Evolutionary conservation across 495 filamentous ascomycete species (phyloP), one percentile per base, ranked within the genome.

Genomic region (Xylaria palmicola): DNA sequence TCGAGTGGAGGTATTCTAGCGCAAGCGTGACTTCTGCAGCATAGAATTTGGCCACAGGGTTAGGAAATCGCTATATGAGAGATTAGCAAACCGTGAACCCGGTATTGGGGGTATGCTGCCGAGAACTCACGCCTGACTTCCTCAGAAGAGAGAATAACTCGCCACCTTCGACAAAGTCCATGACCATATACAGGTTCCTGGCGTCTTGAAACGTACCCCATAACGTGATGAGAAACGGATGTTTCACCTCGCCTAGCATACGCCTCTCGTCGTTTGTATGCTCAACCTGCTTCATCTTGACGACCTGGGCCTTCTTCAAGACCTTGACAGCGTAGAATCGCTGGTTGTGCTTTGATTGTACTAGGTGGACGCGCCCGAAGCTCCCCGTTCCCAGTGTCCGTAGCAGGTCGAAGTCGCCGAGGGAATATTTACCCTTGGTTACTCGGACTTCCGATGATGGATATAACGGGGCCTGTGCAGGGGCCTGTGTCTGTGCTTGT

Each of bases 271-370:
- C 94, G 71, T 98, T 98, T 58, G 94, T 98, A 75, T 98, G 94
- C 72, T 98, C 95, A 48, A 98, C 90, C 74, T 98, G 95, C 81
- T 98, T 98, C 94, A 98, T 98, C 82, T 96, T 98, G 64, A 98
- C 92, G 41, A 98, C 94, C 75, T 98, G 95, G 51, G 86, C 88
- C 83, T 98, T 98, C 77, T 98, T 98, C 75, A 98, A 75, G 41
- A 98, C 95, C 75, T 98, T 98, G 73, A 98, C 86, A 13, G 94
- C 94, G 78, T 98, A 98, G 81, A 92, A 98, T 47, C 94, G 87
- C 75, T 93, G 88, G 75, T 98, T 98, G 77, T 98, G 95, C 68
- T 89, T 92, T 27, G 92, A 97, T 75, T 98, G 93, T 48, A 98
- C 94, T 29, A 98, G 79, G 68, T 98, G 95, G 26, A 98, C 94